phyloP scores from a whole-genome alignment of 768 basidiomycete species.

The Boletus vermiculosoides region DNA sequence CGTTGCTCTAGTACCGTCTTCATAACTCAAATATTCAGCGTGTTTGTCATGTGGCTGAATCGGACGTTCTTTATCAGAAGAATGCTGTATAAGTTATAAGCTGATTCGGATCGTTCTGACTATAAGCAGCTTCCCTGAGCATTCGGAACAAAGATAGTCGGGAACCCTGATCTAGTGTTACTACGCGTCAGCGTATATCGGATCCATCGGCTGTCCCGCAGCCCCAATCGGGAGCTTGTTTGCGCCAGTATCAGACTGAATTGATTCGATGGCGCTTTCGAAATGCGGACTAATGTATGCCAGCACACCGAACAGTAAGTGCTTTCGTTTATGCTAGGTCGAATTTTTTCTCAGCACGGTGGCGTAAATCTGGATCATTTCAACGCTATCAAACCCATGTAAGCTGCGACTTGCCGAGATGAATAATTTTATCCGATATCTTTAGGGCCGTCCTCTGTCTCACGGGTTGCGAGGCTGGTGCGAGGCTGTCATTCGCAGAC shows the following conservation, averaged over 20 bases:
- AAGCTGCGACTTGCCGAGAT: conserved; percentile 10
- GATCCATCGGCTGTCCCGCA: conserved; percentile 19
- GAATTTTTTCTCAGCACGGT: conserved; percentile 2
- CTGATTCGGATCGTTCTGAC: conserved; percentile 20
- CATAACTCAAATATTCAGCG: conserved; percentile 13
- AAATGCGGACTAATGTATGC: not conserved
- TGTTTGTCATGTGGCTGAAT: conserved; percentile 34
- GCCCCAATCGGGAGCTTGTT: conserved; percentile 10
- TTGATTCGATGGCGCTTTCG: conserved; percentile 2
- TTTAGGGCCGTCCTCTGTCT: conserved; percentile 4
- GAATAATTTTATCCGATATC: conserved; percentile 10
- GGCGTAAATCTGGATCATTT: conserved; percentile 2
- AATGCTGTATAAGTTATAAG: conserved; percentile 6
- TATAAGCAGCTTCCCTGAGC: conserved; percentile 27
- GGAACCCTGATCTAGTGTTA: conserved; percentile 22
- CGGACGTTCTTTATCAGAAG: conserved; percentile 30
- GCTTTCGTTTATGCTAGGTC: not conserved
- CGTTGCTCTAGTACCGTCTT: conserved; percentile 14
- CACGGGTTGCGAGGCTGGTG: conserved; percentile 9
- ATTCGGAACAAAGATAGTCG: conserved; percentile 27
- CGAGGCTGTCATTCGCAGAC: conserved; percentile 1
- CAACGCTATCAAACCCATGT: conserved; percentile 2
- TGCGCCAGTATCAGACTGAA: conserved; percentile 4
- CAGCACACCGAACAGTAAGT: conserved; percentile 5
- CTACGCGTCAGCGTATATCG: conserved; percentile 18